phyloP scores from a whole-genome alignment of 257 asterid species.

The Osmanthus fragrans region DNA sequence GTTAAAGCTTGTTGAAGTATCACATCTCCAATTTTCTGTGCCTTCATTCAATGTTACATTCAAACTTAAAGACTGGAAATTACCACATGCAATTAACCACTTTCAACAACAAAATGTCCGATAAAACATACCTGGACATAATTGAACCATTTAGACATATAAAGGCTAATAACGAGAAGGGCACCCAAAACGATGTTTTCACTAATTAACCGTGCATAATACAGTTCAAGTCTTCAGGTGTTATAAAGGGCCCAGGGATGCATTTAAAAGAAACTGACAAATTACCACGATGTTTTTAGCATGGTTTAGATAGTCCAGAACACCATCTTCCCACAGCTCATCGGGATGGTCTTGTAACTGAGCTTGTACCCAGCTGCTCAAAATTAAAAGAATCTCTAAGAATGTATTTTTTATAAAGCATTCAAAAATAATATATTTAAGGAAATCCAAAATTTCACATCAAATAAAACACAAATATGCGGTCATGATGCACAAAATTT shows the following conservation, averaged over 20 bases:
- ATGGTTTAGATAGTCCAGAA: conserved; percentile 82
- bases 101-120: background rate
- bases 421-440: background rate
- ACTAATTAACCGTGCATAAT: background rate
- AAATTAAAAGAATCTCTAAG: conserved; percentile 12
- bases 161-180: background rate
- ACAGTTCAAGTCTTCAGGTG: conserved; percentile 2
- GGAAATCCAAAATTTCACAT: background rate
- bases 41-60: background rate
- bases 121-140: background rate
- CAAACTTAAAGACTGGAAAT: background rate
- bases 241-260: conserved; percentile 5
- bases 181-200: background rate
- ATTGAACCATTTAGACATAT: background rate
- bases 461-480: background rate
- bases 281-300: conserved; percentile 76
- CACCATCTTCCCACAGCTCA: conserved; percentile 98
- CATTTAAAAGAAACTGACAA: conserved; percentile 16
- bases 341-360: conserved; percentile 89
- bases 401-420: conserved; percentile 7
- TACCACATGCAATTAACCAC: background rate
- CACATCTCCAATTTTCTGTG: background rate
- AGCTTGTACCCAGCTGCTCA: conserved; percentile 86
- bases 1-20: background rate
- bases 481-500: conserved; percentile 4